Base-by-base conservation (phyloP, 768 basidiomycete species). In the Lanmaoa rubissima region DNA sequence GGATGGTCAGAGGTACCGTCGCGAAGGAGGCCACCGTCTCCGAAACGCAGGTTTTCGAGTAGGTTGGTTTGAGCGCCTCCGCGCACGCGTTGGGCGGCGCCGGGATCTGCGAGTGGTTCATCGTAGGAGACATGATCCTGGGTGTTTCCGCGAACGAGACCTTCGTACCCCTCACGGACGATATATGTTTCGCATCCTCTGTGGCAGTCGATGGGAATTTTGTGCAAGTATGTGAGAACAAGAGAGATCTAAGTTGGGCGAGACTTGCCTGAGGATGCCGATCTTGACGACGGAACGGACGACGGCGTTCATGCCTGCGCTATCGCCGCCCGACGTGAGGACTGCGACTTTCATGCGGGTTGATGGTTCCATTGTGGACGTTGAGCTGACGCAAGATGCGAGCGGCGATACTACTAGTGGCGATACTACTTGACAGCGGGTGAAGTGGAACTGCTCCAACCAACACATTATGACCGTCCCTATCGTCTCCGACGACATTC, bases 151-250 rank as follows among this genome's bases (percentile, higher is more conserved):
- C 89, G 84, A 12, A 99, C 95, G 57, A 98, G 87, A 24, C 97
- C 97, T 70, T 98, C 95, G 77, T 98, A 99, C 39, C 97, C 97
- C 75, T 99, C 97, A 38, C 97, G 90, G 57, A 99, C 92, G 60
- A 98, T 86, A 81, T 87, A 99, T 14, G 91, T 88, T 71, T 98
- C 92, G 73, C 94, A 98, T 36, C 94, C 95, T 75, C 97, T 64
- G 46, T 19, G 16, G 12, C 7, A 2, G 21, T 11, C 7, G 28
- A 19, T 47, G 13, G 5, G 4, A 47, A 47, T 47, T 19, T 31
- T 19, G 32, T 21, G 46, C 4, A 19, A 19, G 14, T 12, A 14
- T 26, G 36, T 38, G 48, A 49, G 48, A 38, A 38, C 48, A 17
- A 24, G 36, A 16, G 35, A 17, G 10, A 26, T 38, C 21, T 7